Conservation (phyloP, 148 eudicot genomes). For the Camellia japonica region DNA sequence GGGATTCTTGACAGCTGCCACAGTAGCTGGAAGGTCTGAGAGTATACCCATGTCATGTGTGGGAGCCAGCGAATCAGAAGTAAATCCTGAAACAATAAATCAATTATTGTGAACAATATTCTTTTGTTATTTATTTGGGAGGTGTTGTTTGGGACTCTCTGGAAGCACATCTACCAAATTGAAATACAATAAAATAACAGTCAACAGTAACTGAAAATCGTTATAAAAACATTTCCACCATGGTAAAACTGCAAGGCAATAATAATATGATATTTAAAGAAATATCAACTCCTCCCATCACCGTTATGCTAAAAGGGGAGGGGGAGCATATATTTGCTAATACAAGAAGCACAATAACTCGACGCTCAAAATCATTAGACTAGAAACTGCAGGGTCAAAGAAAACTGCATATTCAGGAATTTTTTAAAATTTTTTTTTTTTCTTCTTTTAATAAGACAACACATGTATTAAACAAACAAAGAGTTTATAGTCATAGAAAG, state of each 20-base stretch:
- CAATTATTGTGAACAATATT: background rate
- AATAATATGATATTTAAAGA: background rate
- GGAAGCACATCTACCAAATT: background rate
- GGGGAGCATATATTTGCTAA: background rate
- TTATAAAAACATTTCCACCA: background rate
- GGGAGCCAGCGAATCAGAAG: conserved; percentile 23
- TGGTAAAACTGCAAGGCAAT: background rate
- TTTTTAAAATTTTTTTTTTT: background rate
- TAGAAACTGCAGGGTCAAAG: background rate
- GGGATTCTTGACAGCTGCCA: conserved; percentile 32
- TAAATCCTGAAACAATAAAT: conserved; percentile 18
- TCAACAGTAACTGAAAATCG: background rate
- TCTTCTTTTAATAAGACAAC: background rate
- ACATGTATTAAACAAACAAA: background rate
- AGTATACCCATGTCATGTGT: conserved; percentile 16
- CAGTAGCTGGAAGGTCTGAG: conserved; percentile 22
- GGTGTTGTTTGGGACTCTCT: background rate
- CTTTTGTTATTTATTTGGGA: background rate
- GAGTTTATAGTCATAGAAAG: background rate
- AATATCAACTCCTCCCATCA: background rate
- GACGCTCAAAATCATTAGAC: background rate
- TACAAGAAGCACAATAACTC: conserved; percentile 2
- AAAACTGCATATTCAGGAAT: background rate
- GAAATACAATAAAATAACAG: background rate
- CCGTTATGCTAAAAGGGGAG: background rate